phyloP scores from a whole-genome alignment of 2,329 filamentous ascomycete species.

The Sporothrix dimorphospora region DNA sequence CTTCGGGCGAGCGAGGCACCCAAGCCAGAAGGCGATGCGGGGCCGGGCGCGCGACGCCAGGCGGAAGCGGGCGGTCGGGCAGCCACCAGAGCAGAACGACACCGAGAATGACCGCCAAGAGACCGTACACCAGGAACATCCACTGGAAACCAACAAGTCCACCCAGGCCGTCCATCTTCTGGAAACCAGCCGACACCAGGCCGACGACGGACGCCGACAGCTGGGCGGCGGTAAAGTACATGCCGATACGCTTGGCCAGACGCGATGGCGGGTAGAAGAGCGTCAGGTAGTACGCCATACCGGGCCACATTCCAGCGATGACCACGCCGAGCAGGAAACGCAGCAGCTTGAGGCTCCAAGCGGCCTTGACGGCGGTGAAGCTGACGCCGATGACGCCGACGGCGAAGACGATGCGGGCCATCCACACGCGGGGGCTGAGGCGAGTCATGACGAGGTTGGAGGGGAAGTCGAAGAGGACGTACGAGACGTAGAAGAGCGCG shows the following conservation, averaged over 20 bases:
- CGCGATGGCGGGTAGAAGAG: constrained; percentile 88
- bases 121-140: constrained; percentile 90
- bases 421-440: constrained; percentile 85
- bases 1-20: constrained; percentile 70
- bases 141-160: constrained; percentile 83
- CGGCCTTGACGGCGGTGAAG: constrained; percentile 77
- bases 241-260: constrained; percentile 84
- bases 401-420: constrained; percentile 86
- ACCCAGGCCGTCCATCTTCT: constrained; percentile 79
- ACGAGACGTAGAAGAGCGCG: constrained; percentile 89
- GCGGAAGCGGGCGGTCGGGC: constrained; percentile 77
- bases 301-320: constrained; percentile 92
- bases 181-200: constrained; percentile 86
- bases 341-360: constrained; percentile 87
- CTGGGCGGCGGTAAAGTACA: constrained; percentile 85
- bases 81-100: constrained; percentile 84
- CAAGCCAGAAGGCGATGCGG: constrained; percentile 59
- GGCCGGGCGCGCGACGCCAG: constrained; percentile 61
- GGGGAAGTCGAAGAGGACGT: constrained; percentile 86
- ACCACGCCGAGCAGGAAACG: constrained; percentile 84
- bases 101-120: constrained; percentile 73
- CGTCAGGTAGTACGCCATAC: constrained; percentile 91
- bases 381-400: constrained; percentile 83
- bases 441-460: constrained; percentile 88
- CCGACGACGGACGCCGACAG: constrained; percentile 88